Evolutionary conservation across 2,329 filamentous ascomycete species (phyloP).

Genomic region (Colletotrichum simmondsii): DNA sequence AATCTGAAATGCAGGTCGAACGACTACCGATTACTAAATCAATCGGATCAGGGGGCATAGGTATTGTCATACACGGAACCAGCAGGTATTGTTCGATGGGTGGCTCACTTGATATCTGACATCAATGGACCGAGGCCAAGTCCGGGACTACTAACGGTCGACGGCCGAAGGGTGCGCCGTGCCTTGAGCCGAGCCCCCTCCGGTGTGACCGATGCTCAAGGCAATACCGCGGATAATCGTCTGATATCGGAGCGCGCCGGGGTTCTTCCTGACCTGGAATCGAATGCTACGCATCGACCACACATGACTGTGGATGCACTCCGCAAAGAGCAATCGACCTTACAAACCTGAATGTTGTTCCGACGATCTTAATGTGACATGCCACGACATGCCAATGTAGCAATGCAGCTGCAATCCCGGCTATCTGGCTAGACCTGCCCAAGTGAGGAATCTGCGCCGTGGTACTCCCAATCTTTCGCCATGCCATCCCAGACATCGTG

Average conservation of each 20-base stretch:
- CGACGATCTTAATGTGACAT: slow-evolving; percentile 27
- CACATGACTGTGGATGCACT: slow-evolving; percentile 19
- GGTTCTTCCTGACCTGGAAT: slow-evolving; percentile 15
- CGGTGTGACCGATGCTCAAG: slow-evolving; percentile 11
- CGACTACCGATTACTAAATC: slow-evolving; percentile 15
- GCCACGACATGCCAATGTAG: slow-evolving; percentile 23
- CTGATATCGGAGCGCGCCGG: slow-evolving; percentile 25
- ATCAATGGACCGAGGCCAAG: neutral
- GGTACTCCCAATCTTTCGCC: neutral
- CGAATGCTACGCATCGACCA: slow-evolving; percentile 5
- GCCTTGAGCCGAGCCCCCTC: slow-evolving; percentile 9
- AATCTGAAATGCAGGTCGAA: neutral
- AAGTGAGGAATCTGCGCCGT: slow-evolving; percentile 21
- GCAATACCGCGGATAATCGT: slow-evolving; percentile 14
- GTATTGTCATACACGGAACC: neutral
- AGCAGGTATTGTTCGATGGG: slow-evolving; percentile 7
- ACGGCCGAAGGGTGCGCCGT: slow-evolving; percentile 16
- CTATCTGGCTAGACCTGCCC: slow-evolving; percentile 27
- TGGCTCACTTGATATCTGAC: slow-evolving; percentile 11
- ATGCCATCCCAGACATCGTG: slow-evolving; percentile 1
- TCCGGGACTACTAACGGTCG: slow-evolving; percentile 7
- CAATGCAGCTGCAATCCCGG: slow-evolving; percentile 16
- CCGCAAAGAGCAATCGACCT: slow-evolving; percentile 11
- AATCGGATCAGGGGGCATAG: slow-evolving; percentile 6
- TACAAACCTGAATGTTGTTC: slow-evolving; percentile 8